phyloP scores from a whole-genome alignment of 2,329 filamentous ascomycete genomes.

The Dothiorella sarmentorum region DNA sequence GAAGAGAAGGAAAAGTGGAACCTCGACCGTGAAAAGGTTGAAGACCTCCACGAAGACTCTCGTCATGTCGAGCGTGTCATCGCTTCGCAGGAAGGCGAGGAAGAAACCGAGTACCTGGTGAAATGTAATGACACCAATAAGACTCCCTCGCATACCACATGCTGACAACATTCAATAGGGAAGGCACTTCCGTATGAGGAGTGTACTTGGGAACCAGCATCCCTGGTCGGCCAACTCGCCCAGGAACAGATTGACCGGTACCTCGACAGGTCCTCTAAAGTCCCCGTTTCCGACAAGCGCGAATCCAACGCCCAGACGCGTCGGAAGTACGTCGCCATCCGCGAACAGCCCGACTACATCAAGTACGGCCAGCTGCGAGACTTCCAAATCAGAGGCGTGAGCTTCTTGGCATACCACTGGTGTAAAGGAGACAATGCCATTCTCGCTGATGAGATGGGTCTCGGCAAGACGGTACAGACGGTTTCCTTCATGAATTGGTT shows the following conservation, averaged over 20 bases:
- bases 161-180: slow-evolving; percentile 42
- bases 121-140: slow-evolving; percentile 66
- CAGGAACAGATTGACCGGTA: slow-evolving; percentile 91
- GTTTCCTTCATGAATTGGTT: slow-evolving; percentile 97
- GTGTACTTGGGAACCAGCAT: slow-evolving; percentile 86
- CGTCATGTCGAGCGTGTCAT: slow-evolving; percentile 93
- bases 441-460: slow-evolving; percentile 95
- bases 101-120: slow-evolving; percentile 82
- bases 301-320: slow-evolving; percentile 75
- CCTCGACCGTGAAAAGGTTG: slow-evolving; percentile 87
- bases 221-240: slow-evolving; percentile 71
- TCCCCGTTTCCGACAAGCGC: slow-evolving; percentile 73
- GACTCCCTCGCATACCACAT: slow-evolving; percentile 17
- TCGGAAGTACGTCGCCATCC: slow-evolving; percentile 51
- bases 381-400: slow-evolving; percentile 90
- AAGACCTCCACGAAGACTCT: slow-evolving; percentile 84
- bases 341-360: slow-evolving; percentile 82
- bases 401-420: slow-evolving; percentile 97
- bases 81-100: slow-evolving; percentile 73
- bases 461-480: slow-evolving; percentile 97
- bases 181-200: slow-evolving; percentile 89
- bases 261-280: slow-evolving; percentile 75
- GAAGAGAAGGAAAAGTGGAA: slow-evolving; percentile 92
- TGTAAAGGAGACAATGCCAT: slow-evolving; percentile 92
- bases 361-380: slow-evolving; percentile 79